phyloP scores from a whole-genome alignment of 768 basidiomycete genomes.

The Pulveroboletus ravenelii region DNA sequence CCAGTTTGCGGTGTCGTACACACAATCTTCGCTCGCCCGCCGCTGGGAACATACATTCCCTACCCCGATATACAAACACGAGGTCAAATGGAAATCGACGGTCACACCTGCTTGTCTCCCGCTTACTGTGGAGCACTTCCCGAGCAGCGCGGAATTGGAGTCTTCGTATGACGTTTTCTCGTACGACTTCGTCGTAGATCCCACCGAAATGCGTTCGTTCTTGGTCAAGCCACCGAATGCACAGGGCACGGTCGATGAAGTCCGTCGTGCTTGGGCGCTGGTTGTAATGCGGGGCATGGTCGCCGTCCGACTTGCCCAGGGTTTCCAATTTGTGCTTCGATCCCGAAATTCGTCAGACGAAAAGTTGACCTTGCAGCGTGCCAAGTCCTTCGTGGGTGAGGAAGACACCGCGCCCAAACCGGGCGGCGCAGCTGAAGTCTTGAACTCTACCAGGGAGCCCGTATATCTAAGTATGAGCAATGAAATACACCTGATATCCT shows the following conservation, averaged over 20 bases:
- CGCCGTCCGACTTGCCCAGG: slow-evolving; percentile 85
- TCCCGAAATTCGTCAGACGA: slow-evolving; percentile 34
- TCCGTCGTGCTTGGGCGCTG: slow-evolving; percentile 67
- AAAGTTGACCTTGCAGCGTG: slow-evolving; percentile 38
- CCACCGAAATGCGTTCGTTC: slow-evolving; percentile 81
- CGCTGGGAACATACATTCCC: slow-evolving; percentile 90
- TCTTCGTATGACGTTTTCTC: slow-evolving; percentile 75
- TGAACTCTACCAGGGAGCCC: slow-evolving; percentile 57
- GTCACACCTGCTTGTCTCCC: slow-evolving; percentile 85
- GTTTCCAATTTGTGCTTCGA: slow-evolving; percentile 86
- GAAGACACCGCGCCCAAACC: slow-evolving; percentile 52
- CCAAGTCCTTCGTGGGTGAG: slow-evolving; percentile 56
- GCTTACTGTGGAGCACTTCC: slow-evolving; percentile 86
- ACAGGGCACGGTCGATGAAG: slow-evolving; percentile 47
- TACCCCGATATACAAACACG: slow-evolving; percentile 66
- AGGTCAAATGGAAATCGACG: slow-evolving; percentile 89
- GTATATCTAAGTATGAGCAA: slow-evolving; percentile 94
- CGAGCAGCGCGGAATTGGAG: slow-evolving; percentile 68
- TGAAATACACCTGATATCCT: slow-evolving; percentile 90
- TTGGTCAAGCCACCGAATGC: slow-evolving; percentile 64
- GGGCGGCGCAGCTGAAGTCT: slow-evolving; percentile 60
- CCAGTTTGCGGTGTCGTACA: slow-evolving; percentile 49
- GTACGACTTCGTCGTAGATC: slow-evolving; percentile 85
- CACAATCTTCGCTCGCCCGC: slow-evolving; percentile 71
- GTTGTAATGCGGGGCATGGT: slow-evolving; percentile 92